phyloP scores from a whole-genome alignment of 2,329 filamentous ascomycete genomes.

The Ophiostoma montium region DNA sequence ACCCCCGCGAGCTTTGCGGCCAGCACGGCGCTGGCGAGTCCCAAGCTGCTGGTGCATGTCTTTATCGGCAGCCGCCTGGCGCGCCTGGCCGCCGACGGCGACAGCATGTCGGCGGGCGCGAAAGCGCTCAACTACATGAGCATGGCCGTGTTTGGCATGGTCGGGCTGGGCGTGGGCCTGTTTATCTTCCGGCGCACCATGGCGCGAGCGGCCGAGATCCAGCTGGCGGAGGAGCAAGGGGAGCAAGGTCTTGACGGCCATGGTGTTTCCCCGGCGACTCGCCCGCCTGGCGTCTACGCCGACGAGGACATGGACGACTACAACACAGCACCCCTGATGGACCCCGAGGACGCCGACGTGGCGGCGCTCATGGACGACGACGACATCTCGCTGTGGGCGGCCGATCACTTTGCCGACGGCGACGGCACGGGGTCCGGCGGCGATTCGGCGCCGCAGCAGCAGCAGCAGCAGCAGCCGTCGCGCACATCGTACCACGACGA shows the following conservation, averaged over 20 bases:
- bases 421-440: conserved; percentile 5
- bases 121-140: conserved; percentile 73
- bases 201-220: conserved; percentile 45
- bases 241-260: no score
- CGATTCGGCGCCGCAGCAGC: no score
- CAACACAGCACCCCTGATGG: conserved; percentile 16
- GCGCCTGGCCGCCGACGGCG: conserved; percentile 66
- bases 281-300: conserved; percentile 1
- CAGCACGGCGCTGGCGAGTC: conserved; percentile 67
- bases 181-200: conserved; percentile 69
- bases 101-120: conserved; percentile 65
- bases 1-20: conserved; percentile 60
- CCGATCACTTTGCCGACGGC: conserved; percentile 22
- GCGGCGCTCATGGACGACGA: conserved; percentile 44
- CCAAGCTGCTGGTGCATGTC: conserved; percentile 81
- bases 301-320: conserved; percentile 29
- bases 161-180: conserved; percentile 65
- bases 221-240: conserved; percentile 28
- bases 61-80: conserved; percentile 83
- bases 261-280: background rate
- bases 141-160: conserved; percentile 55
- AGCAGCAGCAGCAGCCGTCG: background rate
- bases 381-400: conserved; percentile 44
- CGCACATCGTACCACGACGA: conserved; percentile 7
- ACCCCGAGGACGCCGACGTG: conserved; percentile 30